These are phyloP conservation scores for Ziziphus jujuba DNA, from an alignment of 306 rosid species.

Conservation along the genomic window DNA sequence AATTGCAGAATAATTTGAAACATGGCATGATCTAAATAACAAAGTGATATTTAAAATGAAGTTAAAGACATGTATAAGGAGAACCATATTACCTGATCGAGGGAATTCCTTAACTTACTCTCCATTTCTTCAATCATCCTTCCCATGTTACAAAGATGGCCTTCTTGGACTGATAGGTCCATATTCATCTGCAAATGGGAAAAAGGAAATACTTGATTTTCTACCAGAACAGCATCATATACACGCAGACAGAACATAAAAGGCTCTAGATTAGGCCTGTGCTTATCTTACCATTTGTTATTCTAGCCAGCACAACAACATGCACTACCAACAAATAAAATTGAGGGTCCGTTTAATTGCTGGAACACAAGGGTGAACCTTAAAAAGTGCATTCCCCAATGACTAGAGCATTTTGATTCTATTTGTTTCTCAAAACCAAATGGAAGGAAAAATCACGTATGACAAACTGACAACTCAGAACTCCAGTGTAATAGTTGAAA, in stretches of 20 bases:
- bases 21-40: neutral
- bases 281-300: neutral
- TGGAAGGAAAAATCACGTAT: neutral
- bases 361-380: neutral
- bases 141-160: slow-evolving; percentile 97
- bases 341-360: neutral
- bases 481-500: neutral
- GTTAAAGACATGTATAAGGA: neutral
- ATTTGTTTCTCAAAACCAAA: neutral
- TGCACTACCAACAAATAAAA: neutral
- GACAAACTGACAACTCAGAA: neutral
- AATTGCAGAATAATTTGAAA: neutral
- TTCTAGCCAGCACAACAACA: neutral
- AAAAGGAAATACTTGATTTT: neutral
- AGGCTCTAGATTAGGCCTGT: neutral
- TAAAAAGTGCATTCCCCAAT: neutral
- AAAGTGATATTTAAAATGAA: neutral
- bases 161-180: slow-evolving; percentile 78
- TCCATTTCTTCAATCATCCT: slow-evolving; percentile 99
- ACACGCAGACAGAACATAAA: neutral
- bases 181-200: slow-evolving; percentile 66
- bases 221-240: neutral
- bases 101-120: slow-evolving; percentile 90
- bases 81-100: slow-evolving; percentile 70
- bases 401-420: neutral